Evolutionary conservation across 192 early-diverging fungal genomes (phyloP), one percentile per base, ranked within the genome.

Genomic region (Coemansia sp.): DNA sequence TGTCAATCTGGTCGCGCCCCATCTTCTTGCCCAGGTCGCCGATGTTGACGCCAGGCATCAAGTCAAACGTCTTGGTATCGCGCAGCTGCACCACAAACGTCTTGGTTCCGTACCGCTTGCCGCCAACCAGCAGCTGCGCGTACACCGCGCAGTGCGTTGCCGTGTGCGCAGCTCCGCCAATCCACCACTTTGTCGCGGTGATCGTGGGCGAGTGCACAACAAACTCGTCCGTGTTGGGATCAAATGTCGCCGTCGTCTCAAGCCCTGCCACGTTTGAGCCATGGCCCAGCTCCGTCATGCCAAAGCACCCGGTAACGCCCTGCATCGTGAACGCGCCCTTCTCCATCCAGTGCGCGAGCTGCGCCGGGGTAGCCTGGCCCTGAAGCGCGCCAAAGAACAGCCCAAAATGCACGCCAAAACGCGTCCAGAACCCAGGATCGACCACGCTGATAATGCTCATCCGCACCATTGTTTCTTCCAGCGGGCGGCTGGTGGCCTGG

Each of bases 21-120:
- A 94, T 93, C 84, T 95, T 95, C 73, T 93, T 91, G 57, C 94
- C 94, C 45, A 92, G 87, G 56, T 95, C 94, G 43, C 94, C 94
- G 81, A 92, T 91, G 61, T 87, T 87, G 58, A 95, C 83, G 8
- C 94, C 94, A 11, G 94, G 91, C 69, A 91, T 82, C 42, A 89
- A 73, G 32, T 80, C 65, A 65, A 89, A 91, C n/a, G 89, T 90
- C 55, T 86, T 80, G 19, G 88, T 84, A 46, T 92, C 89, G 48
- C 94, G 87, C 22, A 95, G 81, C 64, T 84, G 94, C 25, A 96
- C 92, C 5, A 96, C 81, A 66, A 96, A 96, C 49, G 88, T 88
- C 79, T 93, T 92, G 64, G 88, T 86, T 50, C 94, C 94, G 66
- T 93, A 88, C 44, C 81, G 64, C 69, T 90, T 89, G 54, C 87